Evolutionary conservation across 805 yeast genomes (phyloP).

Genomic region (Ogataea methylovora): DNA sequence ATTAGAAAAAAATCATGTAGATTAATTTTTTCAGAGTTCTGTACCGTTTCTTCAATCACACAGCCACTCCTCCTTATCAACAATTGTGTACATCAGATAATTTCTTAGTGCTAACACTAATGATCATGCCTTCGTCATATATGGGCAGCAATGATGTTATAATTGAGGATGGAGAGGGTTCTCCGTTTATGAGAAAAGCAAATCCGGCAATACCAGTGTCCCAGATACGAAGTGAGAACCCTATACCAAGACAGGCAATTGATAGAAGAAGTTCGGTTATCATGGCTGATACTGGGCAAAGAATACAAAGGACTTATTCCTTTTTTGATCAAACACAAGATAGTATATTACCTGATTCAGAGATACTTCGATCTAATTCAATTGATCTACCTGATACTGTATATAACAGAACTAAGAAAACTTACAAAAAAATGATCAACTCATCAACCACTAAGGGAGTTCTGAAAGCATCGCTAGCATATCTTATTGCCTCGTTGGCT

Average conservation of each 20-base stretch:
- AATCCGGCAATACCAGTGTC: not conserved
- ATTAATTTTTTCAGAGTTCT: too few species aligned
- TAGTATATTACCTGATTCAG: conserved; percentile 10
- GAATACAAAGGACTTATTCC: conserved; percentile 21
- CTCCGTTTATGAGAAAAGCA: too few species aligned
- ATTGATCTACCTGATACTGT: not conserved
- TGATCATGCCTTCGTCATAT: too few species aligned
- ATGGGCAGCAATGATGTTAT: too few species aligned
- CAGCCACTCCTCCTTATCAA: not conserved
- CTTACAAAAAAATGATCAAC: not conserved
- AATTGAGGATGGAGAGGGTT: too few species aligned
- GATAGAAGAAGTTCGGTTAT: conserved; percentile 30
- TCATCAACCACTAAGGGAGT: conserved; percentile 19
- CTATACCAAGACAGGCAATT: not conserved
- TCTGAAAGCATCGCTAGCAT: conserved; percentile 67
- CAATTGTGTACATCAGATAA: not conserved
- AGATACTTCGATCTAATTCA: not conserved
- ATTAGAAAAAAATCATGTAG: too few species aligned
- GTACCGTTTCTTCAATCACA: too few species aligned
- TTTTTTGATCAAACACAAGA: conserved; percentile 20
- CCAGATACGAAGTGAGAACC: not conserved
- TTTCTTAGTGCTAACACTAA: too few species aligned
- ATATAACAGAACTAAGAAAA: not conserved
- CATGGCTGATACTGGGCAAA: conserved; percentile 37
- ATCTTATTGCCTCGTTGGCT: conserved; percentile 63